Percentiles rank a stretch among this genome's conserved stretches.
These are phyloP conservation scores for Thermomyces lanuginosus DNA, from an alignment of 2,329 filamentous ascomycete species.

Conservation along the genomic window DNA sequence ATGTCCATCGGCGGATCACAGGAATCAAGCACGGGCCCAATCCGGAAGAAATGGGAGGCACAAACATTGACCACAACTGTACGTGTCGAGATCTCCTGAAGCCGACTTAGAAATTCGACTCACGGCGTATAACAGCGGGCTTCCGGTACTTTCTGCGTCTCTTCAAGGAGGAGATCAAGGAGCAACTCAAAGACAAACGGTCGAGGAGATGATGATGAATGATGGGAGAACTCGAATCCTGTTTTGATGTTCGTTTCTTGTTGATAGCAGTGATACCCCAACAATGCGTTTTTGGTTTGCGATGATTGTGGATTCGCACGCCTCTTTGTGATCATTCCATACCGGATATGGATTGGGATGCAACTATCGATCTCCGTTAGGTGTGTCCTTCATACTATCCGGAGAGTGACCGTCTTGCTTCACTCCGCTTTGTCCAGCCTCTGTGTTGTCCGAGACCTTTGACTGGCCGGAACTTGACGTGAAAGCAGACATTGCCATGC, in stretches of 20 bases:
- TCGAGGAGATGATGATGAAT: conserved; percentile 13
- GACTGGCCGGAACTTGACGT: conserved; percentile 1
- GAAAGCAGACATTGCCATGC: conserved; percentile 1
- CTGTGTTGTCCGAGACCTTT: conserved; percentile 2
- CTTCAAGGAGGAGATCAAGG: conserved; percentile 29
- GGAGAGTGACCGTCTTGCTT: conserved; percentile 10
- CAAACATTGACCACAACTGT: conserved; percentile 23
- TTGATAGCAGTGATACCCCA: conserved; percentile 11
- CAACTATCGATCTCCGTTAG: conserved; percentile 8
- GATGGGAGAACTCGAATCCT: background rate
- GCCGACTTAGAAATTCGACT: conserved; percentile 3
- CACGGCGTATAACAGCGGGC: conserved; percentile 11
- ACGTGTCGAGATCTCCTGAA: conserved; percentile 6
- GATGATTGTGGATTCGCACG: conserved; percentile 1
- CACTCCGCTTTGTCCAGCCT: conserved; percentile 10
- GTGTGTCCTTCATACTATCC: conserved; percentile 13
- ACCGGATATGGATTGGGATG: conserved; percentile 13
- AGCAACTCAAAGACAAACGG: conserved; percentile 24
- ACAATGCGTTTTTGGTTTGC: conserved; percentile 4
- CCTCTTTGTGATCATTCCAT: background rate
- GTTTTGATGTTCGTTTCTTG: conserved; percentile 1
- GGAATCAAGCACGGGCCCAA: conserved; percentile 26
- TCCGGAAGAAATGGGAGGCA: conserved; percentile 28
- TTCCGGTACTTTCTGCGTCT: conserved; percentile 20
- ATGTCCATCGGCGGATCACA: conserved; percentile 27